These are phyloP conservation scores for Handroanthus guayacan DNA, from an alignment of 257 asterid genomes.

Conservation along the genomic window DNA sequence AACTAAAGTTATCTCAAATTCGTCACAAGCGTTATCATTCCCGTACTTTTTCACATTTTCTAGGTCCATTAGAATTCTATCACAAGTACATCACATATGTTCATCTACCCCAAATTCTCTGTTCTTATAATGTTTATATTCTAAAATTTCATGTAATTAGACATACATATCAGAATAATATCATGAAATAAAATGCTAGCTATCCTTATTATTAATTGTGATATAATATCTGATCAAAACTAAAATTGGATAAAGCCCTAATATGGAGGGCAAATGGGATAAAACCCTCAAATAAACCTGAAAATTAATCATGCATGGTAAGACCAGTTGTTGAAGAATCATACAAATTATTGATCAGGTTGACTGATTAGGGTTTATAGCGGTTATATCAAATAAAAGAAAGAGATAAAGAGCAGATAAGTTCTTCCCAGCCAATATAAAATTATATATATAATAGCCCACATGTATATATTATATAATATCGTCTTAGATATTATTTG, in stretches of 20 bases:
- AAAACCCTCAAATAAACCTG: background rate
- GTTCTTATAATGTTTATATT: too few species aligned
- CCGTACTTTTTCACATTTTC: too few species aligned
- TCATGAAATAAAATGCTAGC: too few species aligned
- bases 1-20: too few species aligned
- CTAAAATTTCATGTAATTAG: too few species aligned
- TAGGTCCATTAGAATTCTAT: too few species aligned
- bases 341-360: background rate
- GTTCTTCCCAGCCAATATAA: slow-evolving; percentile 3
- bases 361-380: slow-evolving; percentile 23
- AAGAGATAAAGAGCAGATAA: slow-evolving; percentile 16
- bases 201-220: too few species aligned
- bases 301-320: background rate
- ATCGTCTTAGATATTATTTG: slow-evolving; percentile 32
- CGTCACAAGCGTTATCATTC: too few species aligned
- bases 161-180: too few species aligned
- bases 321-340: background rate
- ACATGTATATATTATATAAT: slow-evolving; percentile 31
- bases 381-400: slow-evolving; percentile 31
- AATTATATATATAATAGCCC: slow-evolving; percentile 41
- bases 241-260: background rate
- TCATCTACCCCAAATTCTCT: too few species aligned
- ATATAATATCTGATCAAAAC: too few species aligned
- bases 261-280: background rate
- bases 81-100: too few species aligned